phyloP scores from a whole-genome alignment of 257 asterid genomes.

The Ophiorrhiza pumila region DNA sequence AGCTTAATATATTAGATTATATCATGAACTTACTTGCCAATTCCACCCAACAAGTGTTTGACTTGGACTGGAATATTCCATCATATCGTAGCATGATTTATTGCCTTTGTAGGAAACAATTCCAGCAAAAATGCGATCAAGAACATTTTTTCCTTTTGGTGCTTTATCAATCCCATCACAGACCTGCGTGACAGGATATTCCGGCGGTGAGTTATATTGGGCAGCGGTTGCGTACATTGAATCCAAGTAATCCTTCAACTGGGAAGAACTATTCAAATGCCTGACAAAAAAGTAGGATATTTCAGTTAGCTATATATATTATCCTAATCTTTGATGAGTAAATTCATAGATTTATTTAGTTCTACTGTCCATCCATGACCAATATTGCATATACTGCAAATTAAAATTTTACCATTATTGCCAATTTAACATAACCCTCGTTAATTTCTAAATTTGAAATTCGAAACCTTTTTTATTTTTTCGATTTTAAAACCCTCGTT shows the following conservation, averaged over 20 bases:
- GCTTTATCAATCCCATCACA: conserved; percentile 60
- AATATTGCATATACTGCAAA: too few relatives aligned
- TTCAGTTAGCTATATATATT: not conserved
- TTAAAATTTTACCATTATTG: too few relatives aligned
- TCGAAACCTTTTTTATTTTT: too few relatives aligned
- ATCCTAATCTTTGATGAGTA: not conserved
- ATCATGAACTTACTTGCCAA: conserved; percentile 56
- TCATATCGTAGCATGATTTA: conserved; percentile 25
- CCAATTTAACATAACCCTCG: too few relatives aligned
- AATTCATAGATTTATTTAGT: too few relatives aligned
- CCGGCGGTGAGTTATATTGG: conserved; percentile 49
- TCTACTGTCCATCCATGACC: too few relatives aligned
- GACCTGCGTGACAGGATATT: conserved; percentile 44
- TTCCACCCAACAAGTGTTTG: conserved; percentile 48
- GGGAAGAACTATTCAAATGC: conserved; percentile 26
- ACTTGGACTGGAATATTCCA: not conserved
- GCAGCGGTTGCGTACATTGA: conserved; percentile 40
- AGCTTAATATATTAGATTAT: too few relatives aligned
- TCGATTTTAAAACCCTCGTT: too few relatives aligned
- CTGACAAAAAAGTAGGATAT: conserved; percentile 17
- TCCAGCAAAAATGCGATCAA: conserved; percentile 50
- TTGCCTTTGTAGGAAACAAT: conserved; percentile 33
- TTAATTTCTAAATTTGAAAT: too few relatives aligned
- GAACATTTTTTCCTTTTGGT: conserved; percentile 29
- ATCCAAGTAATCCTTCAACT: conserved; percentile 44